Base-by-base conservation (phyloP, 345 rosid genomes). In the Syzygium aqueum region DNA sequence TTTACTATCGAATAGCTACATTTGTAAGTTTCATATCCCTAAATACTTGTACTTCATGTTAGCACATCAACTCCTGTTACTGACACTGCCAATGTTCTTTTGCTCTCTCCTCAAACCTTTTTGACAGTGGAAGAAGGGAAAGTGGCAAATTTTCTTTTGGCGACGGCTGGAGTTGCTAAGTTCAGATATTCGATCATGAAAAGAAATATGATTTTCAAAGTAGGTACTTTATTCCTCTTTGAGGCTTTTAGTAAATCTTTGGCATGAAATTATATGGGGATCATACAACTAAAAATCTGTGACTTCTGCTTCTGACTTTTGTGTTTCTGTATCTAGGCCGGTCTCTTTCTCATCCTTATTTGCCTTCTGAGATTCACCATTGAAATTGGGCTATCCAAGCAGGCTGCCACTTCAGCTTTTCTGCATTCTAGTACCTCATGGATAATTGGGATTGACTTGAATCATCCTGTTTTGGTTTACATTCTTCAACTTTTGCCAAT, bases 51-150 rank as follows among this genome's bases (percentile, higher is more conserved):
- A 52, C 57, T 86, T 73, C 80, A 1, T 0, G 14, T 73, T 73
- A 33, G 12, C 46, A 73, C 49, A 33, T 67, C 13, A 17, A 4
- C 12, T 73, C 12, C 19, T 84, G 49, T 80, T 53, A 33, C 80
- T 89, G 40, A 86, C 82, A 83, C 54, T 51, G 40, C 46, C 82
- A 51, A 51, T 86, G 84, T 23, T 12, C 33, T 61, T 77, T 87
- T 88, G 88, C 86, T 85, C 80, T 84, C 33, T 37, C 15, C 40
- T 53, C 77, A 40, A 84, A 28, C 46, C 87, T 53, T 80, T 88
- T 90, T 89, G 83, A 88, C 92, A 97, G 99, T 97, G 96, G 97
- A 93, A 92, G 99, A 95, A 92, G 99, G 98, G 88, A 97, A 96
- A 93, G 98, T 95, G 86, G 96, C 99, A 82, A 94, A 91, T 87